A percentile compares a stretch with the other conserved stretches of the same genome.
These are phyloP conservation scores for Brachypodium distachyon DNA, from an alignment of 202 grass and related monocot genomes.

Conservation along the genomic window DNA sequence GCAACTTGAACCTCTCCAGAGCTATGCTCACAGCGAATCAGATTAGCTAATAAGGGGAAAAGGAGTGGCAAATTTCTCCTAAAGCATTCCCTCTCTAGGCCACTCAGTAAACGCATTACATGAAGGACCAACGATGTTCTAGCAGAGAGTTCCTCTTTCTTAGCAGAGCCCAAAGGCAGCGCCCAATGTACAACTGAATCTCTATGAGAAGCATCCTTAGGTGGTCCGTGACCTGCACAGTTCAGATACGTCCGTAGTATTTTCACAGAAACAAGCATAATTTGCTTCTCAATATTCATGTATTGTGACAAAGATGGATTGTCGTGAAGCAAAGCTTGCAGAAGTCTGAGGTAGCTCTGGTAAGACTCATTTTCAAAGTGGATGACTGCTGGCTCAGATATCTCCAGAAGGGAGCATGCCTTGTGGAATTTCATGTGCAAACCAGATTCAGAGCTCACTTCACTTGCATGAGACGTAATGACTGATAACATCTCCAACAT, in stretches of 20 bases:
- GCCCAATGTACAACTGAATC: conserved; percentile 23
- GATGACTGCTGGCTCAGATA: conserved; percentile 66
- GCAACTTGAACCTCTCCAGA: conserved; percentile 65
- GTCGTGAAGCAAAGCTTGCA: conserved; percentile 65
- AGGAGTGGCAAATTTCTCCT: conserved; percentile 61
- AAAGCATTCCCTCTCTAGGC: conserved; percentile 66
- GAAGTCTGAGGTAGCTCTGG: conserved; percentile 77
- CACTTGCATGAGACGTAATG: conserved; percentile 70
- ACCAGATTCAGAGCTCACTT: conserved; percentile 52
- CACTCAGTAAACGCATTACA: conserved; percentile 59
- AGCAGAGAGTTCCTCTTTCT: conserved; percentile 74
- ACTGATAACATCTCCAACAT: conserved; percentile 69
- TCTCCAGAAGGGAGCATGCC: conserved; percentile 76
- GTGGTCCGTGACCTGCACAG: conserved; percentile 50
- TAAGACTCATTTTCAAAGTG: conserved; percentile 94
- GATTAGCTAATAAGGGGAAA: conserved; percentile 84
- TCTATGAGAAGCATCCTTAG: conserved; percentile 21
- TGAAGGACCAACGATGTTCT: conserved; percentile 64
- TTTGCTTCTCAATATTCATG: conserved; percentile 61
- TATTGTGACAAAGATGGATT: conserved; percentile 45
- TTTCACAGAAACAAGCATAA: conserved; percentile 65
- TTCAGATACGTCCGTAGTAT: conserved; percentile 71
- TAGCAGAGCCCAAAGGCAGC: conserved; percentile 52
- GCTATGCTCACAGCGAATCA: conserved; percentile 81
- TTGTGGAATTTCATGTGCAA: conserved; percentile 62